Base-by-base conservation (phyloP, 768 basidiomycete genomes). In the Tulasnella sp. region DNA sequence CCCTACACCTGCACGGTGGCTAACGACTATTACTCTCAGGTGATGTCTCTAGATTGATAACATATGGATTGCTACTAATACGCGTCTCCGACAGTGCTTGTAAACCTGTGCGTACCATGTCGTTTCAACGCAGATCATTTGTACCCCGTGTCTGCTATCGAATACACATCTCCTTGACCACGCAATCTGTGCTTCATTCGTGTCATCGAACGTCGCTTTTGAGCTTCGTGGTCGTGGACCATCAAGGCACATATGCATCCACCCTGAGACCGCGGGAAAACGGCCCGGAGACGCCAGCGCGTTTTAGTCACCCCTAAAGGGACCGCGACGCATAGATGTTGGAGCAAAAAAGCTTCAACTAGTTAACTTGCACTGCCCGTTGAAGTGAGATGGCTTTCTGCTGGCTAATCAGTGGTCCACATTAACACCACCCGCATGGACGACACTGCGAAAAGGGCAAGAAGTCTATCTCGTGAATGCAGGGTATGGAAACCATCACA, bases 11-110 rank as follows among this genome's bases (percentile, higher is more conserved):
- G 69, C 69, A 70, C 69, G 16, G 32, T 59, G 16, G 14, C 26
- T 44, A 70, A 70, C 47, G 69, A 12, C 37, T 62, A 62, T 44
- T 70, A 70, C 69, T 44, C 40, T 35, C 69, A 70, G 69, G 52
- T 59, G 26, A 59, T 8, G 22, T 29, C 26, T 7, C 22, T 59
- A 29, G 5, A 12, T 12, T 11, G 32, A 29, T 12, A 59, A 16
- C 52, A 0, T 29, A 0, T 59, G 5, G 26, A 32, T 29, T 22
- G 26, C 14, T 29, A 12, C 52, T 59, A 5, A 59, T 12, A 26
- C 52, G 4, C 32, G 52, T 12, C 26, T 32, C 44, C 32, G 29
- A 4, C 52, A 59, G 52, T 59, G 52, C 52, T 59, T 59, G 52
- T 59, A 59, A 59, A 4, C 29, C 2, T 12, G 52, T 9, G 19